phyloP scores from a whole-genome alignment of 345 rosid species.

The Pugionium dolabratum region DNA sequence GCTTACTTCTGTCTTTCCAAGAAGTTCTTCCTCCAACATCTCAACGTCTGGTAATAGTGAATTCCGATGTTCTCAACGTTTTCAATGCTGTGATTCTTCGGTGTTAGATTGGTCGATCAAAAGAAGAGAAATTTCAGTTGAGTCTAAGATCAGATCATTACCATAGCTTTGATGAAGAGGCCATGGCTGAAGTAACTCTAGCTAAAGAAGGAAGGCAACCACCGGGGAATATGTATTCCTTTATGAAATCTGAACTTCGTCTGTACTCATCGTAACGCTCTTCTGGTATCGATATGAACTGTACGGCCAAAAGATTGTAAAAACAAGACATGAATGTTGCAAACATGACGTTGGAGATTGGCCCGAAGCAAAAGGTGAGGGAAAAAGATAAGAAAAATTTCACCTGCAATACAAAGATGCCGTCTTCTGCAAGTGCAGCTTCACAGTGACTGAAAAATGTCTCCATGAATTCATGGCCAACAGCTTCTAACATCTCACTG shows the following conservation, averaged over 20 bases:
- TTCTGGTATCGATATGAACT: conserved; percentile 83
- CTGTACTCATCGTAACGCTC: conserved; percentile 63
- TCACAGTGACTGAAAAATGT: conserved; percentile 67
- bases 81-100: conserved; percentile 54
- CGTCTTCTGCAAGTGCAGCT: conserved; percentile 65
- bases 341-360: not conserved
- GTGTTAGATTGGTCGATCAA: not conserved
- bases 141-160: conserved; percentile 18
- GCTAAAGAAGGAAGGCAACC: conserved; percentile 76
- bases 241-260: conserved; percentile 68
- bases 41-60: conserved; percentile 72
- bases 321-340: not conserved
- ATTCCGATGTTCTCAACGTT: conserved; percentile 76
- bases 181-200: conserved; percentile 73
- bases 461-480: conserved; percentile 84
- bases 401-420: conserved; percentile 72
- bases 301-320: not conserved
- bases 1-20: conserved; percentile 60
- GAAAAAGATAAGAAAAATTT: not conserved
- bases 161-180: conserved; percentile 69
- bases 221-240: conserved; percentile 84
- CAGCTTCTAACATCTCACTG: conserved; percentile 91
- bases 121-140: not conserved
- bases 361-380: not conserved
- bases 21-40: conserved; percentile 72